Conservation (phyloP, 2,329 filamentous ascomycete genomes). For the Nannizziopsis barbatae region DNA sequence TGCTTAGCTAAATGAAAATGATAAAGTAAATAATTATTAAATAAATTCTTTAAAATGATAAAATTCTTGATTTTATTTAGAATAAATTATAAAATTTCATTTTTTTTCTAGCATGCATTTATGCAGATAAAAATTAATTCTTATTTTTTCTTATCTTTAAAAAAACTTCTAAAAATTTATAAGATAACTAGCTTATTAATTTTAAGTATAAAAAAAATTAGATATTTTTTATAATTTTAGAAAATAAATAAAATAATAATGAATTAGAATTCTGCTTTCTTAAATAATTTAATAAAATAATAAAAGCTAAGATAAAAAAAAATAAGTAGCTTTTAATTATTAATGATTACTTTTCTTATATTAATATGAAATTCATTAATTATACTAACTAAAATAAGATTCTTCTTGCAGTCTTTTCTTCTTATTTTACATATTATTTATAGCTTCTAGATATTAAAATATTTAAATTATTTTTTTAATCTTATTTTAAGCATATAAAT, state of each 20-base stretch:
- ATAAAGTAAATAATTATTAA: constrained; percentile 6
- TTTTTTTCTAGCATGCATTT: constrained; percentile 5
- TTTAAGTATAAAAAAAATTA: not conserved
- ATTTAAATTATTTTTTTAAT: not conserved
- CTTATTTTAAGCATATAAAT: constrained; percentile 6
- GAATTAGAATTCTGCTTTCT: not conserved
- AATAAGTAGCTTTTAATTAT: constrained; percentile 1
- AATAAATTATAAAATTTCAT: not conserved
- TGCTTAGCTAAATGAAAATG: not conserved
- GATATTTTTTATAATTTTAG: constrained; percentile 3
- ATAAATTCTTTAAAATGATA: not conserved
- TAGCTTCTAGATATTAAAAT: constrained; percentile 9
- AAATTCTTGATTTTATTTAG: not conserved
- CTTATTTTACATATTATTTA: constrained; percentile 8
- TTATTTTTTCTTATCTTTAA: too few relatives aligned
- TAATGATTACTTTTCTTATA: constrained; percentile 4
- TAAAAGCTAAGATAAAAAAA: not conserved
- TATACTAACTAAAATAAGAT: constrained; percentile 5
- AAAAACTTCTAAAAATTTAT: too few relatives aligned
- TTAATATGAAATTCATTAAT: constrained; percentile 11
- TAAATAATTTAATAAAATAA: not conserved
- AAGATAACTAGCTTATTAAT: constrained; percentile 4
- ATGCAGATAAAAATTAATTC: too few relatives aligned
- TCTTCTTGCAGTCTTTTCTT: constrained; percentile 7
- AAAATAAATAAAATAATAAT: constrained; percentile 3